Conservation (phyloP, 2,329 filamentous ascomycete species). For the Clonostachys rosea region DNA sequence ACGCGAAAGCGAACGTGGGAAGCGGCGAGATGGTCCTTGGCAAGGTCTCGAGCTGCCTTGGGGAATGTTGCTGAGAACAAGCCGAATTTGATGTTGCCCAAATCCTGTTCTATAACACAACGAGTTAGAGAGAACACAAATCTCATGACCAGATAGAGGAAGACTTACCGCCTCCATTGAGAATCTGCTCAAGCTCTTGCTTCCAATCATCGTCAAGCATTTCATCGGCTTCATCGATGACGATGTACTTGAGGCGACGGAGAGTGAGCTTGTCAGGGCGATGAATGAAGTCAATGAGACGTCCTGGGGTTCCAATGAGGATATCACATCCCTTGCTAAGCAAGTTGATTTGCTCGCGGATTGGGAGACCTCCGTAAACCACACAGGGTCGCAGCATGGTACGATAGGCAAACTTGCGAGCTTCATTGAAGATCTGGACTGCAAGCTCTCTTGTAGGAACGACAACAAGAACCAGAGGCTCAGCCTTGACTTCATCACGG, state of each 20-base stretch:
- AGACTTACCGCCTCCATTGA: constrained; percentile 72
- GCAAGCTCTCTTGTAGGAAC: constrained; percentile 86
- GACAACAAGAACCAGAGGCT: constrained; percentile 84
- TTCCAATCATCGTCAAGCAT: constrained; percentile 80
- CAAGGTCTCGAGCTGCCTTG: constrained; percentile 70
- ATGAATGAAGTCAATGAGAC: constrained; percentile 78
- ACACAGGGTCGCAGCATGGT: constrained; percentile 92
- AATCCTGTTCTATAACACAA: constrained; percentile 60
- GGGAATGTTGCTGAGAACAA: constrained; percentile 97
- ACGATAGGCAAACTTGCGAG: constrained; percentile 87
- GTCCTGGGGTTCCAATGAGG: constrained; percentile 82
- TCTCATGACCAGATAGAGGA: not conserved
- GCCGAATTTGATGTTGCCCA: constrained; percentile 64
- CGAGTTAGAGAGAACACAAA: constrained; percentile 13
- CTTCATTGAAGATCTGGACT: constrained; percentile 92
- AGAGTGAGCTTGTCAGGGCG: constrained; percentile 66
- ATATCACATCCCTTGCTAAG: constrained; percentile 84
- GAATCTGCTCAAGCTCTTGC: constrained; percentile 67
- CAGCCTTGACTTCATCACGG: constrained; percentile 56
- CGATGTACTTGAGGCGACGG: constrained; percentile 69
- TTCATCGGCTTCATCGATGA: constrained; percentile 95
- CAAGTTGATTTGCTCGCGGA: constrained; percentile 65
- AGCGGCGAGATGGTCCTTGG: constrained; percentile 67
- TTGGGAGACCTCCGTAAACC: constrained; percentile 77
- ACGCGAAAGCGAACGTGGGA: constrained; percentile 79